Evolutionary conservation across 768 basidiomycete genomes (phyloP), one percentile per base, ranked within the genome.

Genomic region (Leccinum variicolor): DNA sequence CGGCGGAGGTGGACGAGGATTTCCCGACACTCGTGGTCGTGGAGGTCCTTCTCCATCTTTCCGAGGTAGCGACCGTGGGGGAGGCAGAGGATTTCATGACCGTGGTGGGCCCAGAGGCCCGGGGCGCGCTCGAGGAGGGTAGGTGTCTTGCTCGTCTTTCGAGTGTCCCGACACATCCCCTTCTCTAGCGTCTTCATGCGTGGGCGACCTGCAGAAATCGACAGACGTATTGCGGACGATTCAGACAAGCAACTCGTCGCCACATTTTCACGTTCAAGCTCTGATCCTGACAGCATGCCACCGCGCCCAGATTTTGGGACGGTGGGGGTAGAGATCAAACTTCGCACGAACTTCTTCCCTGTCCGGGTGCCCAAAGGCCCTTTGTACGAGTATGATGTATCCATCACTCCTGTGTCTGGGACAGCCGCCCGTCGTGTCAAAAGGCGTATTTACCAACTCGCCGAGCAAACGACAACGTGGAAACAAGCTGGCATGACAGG

Each of bases 311-410:
- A 73, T 53, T 82, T 75, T 63, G 81, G 81, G 33, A 76, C 71
- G 0, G 65, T 62, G 3, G 81, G 81, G 25, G 72, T 21, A 15
- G 61, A 68, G 43, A 76, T 83, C 69, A 79, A 76, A 54, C 72
- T 84, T 41, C 79, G 81, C 21, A 68, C 81, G 3, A 83, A 83
- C 54, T 82, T 82, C 70, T 83, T 84, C 63, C 75, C 81, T 9
- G 66, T 84, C 21, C 68, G 66, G 15, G 70, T 81, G 17, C 80
- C 81, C 6, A 78, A 77, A 55, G 76, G 75, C 6, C 76, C 79
- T 1, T 46, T 84, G 23, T 74, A 74, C 60, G 81, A 83, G 55
- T 83, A 83, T 55, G 78, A 78, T 50, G 74, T 81, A 31, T 60
- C 69, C n/a, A 74, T 80, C 21, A 63, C 70, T 0, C 81, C 80